A percentile compares a stretch with the other conserved stretches of the same genome.
These are phyloP conservation scores for Yarrowia divulgata DNA, from an alignment of 805 yeast genomes.

Conservation along the genomic window DNA sequence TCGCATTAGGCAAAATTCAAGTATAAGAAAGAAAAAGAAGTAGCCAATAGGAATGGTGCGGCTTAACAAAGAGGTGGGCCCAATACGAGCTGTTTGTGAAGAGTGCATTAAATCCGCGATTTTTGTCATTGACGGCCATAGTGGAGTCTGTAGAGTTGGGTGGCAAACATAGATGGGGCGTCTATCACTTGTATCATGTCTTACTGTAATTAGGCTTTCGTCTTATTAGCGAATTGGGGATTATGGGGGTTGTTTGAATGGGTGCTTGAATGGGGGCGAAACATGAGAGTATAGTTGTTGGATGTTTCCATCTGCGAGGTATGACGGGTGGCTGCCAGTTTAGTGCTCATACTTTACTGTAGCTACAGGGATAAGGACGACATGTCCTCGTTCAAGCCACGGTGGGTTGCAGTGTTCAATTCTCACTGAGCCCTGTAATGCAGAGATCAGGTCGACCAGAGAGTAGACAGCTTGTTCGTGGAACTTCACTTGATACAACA, in stretches of 20 bases:
- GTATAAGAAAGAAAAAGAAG: not conserved
- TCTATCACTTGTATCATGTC: not conserved
- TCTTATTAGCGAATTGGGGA: not conserved
- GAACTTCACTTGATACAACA: too few species aligned
- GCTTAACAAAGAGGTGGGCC: not conserved
- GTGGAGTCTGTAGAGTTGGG: conserved; percentile 5
- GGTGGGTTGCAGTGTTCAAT: too few species aligned
- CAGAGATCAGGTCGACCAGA: too few species aligned
- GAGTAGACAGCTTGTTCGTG: too few species aligned
- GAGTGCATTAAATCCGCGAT: not conserved
- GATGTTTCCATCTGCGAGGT: too few species aligned
- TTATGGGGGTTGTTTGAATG: not conserved
- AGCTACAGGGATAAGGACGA: too few species aligned
- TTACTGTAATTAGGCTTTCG: not conserved
- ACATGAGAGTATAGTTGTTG: too few species aligned
- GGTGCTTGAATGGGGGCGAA: too few species aligned
- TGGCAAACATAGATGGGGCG: conserved; percentile 3
- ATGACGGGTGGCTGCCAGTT: too few species aligned
- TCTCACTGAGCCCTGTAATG: too few species aligned
- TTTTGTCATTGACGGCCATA: not conserved
- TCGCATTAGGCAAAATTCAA: not conserved
- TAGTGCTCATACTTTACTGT: too few species aligned
- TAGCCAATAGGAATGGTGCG: not conserved
- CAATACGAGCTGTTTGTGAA: not conserved
- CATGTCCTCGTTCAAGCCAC: too few species aligned